These are phyloP conservation scores for Schwanniomyces occidentalis DNA, from an alignment of 805 yeast genomes.

Conservation along the genomic window DNA sequence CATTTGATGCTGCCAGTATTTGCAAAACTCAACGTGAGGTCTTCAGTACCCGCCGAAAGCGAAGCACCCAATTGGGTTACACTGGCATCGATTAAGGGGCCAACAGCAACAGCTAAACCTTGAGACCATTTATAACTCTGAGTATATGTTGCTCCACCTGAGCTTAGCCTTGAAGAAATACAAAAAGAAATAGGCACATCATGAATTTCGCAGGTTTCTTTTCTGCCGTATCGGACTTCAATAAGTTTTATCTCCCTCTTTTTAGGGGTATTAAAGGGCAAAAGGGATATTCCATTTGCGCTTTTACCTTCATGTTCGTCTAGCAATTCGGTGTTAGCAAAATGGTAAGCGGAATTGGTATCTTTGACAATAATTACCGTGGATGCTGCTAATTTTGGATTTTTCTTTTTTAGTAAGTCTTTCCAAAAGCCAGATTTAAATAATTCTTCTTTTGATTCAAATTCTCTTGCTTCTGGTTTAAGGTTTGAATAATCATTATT, in stretches of 20 bases:
- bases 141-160: conserved; percentile 16
- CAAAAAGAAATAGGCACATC: conserved; percentile 20
- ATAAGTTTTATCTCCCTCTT: conserved; percentile 14
- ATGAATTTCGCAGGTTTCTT: not conserved
- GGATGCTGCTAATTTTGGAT: conserved; percentile 8
- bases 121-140: conserved; percentile 13
- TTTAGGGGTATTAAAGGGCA: not conserved
- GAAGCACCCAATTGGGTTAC: conserved; percentile 9
- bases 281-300: not conserved
- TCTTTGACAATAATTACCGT: conserved; percentile 8
- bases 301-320: not conserved
- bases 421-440: conserved; percentile 8
- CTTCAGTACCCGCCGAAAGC: conserved; percentile 10
- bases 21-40: conserved; percentile 10
- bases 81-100: conserved; percentile 5
- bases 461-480: conserved; percentile 1
- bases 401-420: conserved; percentile 5
- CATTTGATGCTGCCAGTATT: conserved; percentile 18
- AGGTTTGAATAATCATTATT: too few species aligned
- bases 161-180: conserved; percentile 14
- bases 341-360: conserved; percentile 7
- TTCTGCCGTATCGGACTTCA: conserved; percentile 20
- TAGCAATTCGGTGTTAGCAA: conserved; percentile 5
- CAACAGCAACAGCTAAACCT: conserved; percentile 6
- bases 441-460: conserved; percentile 4